Base-by-base conservation (phyloP, 495 filamentous ascomycete species). In the Aspergillus bridgeri region DNA sequence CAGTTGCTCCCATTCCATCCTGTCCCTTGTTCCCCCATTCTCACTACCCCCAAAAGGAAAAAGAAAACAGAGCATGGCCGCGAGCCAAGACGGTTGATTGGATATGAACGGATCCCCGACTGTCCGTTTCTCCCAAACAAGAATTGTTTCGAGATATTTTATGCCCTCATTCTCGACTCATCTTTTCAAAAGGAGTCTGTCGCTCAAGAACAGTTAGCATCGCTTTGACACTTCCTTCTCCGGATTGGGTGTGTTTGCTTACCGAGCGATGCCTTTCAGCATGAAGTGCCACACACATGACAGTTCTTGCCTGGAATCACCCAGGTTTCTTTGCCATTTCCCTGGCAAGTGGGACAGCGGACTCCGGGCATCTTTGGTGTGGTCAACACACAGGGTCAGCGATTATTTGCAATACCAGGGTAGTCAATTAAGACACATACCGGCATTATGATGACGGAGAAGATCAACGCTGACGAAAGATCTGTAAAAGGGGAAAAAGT, bases 221-320 rank as follows among this genome's bases (percentile, higher is more conserved):
- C 3, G 33, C 3, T 38, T 38, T 13, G 33, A 38, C 33, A 4
- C 9, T 38, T 38, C 13, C 33, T n/a, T n/a, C 6, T 9, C 7
- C 33, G 33, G 33, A 4, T 8, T 38, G 11, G 33, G 54, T 21
- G 18, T 15, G 23, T 42, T 25, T 27, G 17, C 51, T 48, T 54
- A 56, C 49, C 43, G 20, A 47, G 17, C 42, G 1, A 13, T 20
- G 42, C 43, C 63, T 57, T 65, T 59, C 63, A 69, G 52, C 71
- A 74, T 5, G 71, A 59, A 2, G 73, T 75, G 15, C 74, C 70
- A 56, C 76, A 79, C 50, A 73, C 43, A 57, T 79, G 78, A 55
- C 78, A 81, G 57, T 73, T 68, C 56, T 79, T 81, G 19, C 78
- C 78, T 9, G 78, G 77, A 54, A 81, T 79, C 0, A 81, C 78